Evolutionary conservation across 495 filamentous ascomycete genomes (phyloP).

Genomic region (Extremus antarcticus): DNA sequence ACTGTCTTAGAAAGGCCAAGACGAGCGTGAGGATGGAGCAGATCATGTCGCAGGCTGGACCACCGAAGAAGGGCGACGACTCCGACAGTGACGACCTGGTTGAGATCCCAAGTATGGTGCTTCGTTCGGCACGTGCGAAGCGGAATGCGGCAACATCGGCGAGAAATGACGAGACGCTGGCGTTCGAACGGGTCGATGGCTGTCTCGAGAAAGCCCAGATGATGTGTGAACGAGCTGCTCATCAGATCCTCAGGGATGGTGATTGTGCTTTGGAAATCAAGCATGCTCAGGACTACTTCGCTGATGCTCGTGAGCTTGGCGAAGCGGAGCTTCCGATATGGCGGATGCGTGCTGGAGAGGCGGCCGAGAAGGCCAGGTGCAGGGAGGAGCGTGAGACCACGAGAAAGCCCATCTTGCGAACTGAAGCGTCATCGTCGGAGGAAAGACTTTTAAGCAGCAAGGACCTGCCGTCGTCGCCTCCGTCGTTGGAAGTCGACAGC

Average conservation of each 20-base stretch:
- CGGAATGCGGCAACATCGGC: neutral
- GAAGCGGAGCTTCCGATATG: conserved; percentile 27
- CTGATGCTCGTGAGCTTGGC: conserved; percentile 48
- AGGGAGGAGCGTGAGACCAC: conserved; percentile 1
- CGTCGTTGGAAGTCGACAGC: conserved; percentile 16
- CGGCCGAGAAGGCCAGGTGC: neutral
- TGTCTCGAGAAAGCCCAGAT: conserved; percentile 66
- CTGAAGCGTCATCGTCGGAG: neutral
- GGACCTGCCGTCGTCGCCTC: neutral
- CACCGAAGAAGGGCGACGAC: neutral
- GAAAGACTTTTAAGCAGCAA: neutral
- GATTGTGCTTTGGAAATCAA: conserved; percentile 65
- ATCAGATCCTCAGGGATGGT: conserved; percentile 75
- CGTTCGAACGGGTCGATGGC: conserved; percentile 64
- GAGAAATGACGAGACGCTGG: conserved; percentile 12
- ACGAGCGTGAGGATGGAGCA: conserved; percentile 50
- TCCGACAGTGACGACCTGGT: neutral
- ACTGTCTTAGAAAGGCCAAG: conserved; percentile 71
- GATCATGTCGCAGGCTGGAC: conserved; percentile 38
- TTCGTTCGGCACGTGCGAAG: neutral
- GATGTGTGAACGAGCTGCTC: conserved; percentile 73
- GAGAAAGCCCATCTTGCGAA: neutral
- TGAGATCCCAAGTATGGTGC: neutral
- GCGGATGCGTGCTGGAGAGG: conserved; percentile 2
- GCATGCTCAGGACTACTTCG: conserved; percentile 49